Conservation (phyloP, 352 stramenopile genomes). For the Pythium biforme region DNA sequence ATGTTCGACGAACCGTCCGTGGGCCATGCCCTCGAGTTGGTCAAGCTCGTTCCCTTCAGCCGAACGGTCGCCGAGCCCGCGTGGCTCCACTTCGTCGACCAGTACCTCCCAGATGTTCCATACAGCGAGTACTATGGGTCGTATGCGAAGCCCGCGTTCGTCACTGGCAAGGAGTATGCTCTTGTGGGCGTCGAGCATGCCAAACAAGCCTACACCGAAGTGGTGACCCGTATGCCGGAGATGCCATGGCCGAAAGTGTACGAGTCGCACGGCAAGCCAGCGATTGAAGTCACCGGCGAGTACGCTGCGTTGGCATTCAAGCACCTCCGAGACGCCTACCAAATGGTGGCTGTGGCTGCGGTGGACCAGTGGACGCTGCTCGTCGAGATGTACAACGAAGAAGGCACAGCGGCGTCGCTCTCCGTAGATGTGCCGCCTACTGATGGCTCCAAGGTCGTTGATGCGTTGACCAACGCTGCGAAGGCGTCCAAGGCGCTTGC, state of each 20-base stretch:
- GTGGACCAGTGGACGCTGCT: conserved; percentile 9
- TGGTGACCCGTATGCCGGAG: not conserved
- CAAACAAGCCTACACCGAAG: not conserved
- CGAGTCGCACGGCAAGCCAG: not conserved
- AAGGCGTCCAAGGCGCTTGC: conserved; percentile 39
- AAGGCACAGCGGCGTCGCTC: not conserved
- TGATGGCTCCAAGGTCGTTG: not conserved
- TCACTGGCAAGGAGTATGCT: conserved; percentile 1
- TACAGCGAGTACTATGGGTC: conserved; percentile 14
- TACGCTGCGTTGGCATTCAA: not conserved
- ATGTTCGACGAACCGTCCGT: conserved; percentile 11
- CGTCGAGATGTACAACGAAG: conserved; percentile 25
- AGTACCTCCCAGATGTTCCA: conserved; percentile 17
- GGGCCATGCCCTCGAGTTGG: not conserved
- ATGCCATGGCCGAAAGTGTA: conserved; percentile 17
- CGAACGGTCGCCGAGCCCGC: conserved; percentile 19
- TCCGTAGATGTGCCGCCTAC: not conserved
- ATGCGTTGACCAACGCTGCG: conserved; percentile 29
- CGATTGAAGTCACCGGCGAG: not conserved
- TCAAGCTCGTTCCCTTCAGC: conserved; percentile 17
- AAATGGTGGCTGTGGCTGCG: not conserved
- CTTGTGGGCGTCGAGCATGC: not conserved
- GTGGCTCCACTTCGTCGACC: conserved; percentile 3
- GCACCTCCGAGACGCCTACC: not conserved
- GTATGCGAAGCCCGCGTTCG: conserved; percentile 10